Evolutionary conservation across 139 green algal genomes (phyloP).

Genomic region (Chlamydomonas sphaeroides): DNA sequence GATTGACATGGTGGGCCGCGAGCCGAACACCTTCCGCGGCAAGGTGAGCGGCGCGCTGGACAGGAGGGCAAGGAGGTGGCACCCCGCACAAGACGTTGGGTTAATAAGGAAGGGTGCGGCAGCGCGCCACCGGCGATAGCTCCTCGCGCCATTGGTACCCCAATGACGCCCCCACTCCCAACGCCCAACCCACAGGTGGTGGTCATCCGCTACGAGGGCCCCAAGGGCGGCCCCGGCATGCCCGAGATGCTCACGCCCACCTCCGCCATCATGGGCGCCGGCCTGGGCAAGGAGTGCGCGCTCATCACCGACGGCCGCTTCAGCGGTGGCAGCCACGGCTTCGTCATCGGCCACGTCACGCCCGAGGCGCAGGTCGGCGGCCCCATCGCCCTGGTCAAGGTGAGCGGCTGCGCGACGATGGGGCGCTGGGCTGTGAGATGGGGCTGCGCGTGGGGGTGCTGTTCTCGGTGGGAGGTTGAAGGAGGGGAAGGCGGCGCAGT

Average conservation of each 20-base stretch:
- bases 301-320: slow-evolving; percentile 98
- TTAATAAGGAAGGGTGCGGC: background rate
- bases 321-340: slow-evolving; percentile 95
- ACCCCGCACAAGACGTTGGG: too few species aligned
- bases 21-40: slow-evolving; percentile 84
- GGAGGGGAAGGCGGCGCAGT: too few species aligned
- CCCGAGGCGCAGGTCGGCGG: slow-evolving; percentile 95
- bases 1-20: slow-evolving; percentile 83
- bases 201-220: slow-evolving; percentile 93
- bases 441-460: too few species aligned
- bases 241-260: slow-evolving; percentile 99
- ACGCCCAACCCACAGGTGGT: slow-evolving; percentile 25
- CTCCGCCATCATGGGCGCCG: slow-evolving; percentile 96
- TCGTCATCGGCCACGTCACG: slow-evolving; percentile 97
- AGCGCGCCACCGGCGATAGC: too few species aligned
- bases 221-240: slow-evolving; percentile 98
- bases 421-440: background rate
- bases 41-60: slow-evolving; percentile 78
- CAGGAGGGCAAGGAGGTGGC: background rate
- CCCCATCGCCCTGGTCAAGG: slow-evolving; percentile 88
- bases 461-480: background rate
- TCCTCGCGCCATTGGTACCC: too few species aligned
- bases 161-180: too few species aligned
- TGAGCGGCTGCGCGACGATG: too few species aligned
- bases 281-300: slow-evolving; percentile 94